Evolutionary conservation across 768 basidiomycete species (phyloP), one percentile per base, ranked within the genome.

Genomic region (Hygrophorus pudorinus): DNA sequence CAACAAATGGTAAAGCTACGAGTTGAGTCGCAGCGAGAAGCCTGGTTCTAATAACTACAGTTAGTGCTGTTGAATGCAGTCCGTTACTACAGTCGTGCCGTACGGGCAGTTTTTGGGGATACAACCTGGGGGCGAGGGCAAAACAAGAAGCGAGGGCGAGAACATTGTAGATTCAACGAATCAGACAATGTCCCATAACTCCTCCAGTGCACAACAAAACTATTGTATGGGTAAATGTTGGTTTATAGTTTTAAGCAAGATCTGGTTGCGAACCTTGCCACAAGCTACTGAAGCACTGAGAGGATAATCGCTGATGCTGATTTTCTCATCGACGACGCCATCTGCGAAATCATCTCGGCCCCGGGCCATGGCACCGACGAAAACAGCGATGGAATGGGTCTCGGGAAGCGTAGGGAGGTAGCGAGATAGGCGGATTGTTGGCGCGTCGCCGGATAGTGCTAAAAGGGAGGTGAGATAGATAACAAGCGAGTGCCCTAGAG

Each of bases 311-410:
- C 88, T 92, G 63, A 99, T 90, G 50, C 88, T 80, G 54, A 98
- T 91, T 68, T 99, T 99, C 65, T 94, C 82, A 58, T 99, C 96
- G 0, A 97, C 86, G 52, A 86, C 69, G 17, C 77, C 84, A 63
- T 99, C 96, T 11, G 96, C 96, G 67, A 99, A 99, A 65, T 94
- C 89, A 53, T 99, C 96, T 41, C 76, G 80, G 9, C 94, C 94
- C 46, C 94, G 73, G 5, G 94, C 94, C 94, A 99, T 99, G 16
- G 94, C 96, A 39, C 94, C 94, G 45, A 99, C 92, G 54, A 97
- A 96, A 44, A 99, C 86, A 13, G 90, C 92, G 43, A 99, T 67
- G 30, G 84, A 83, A 55, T 97, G 90, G 4, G 88, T 86, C 44
- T 82, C 73, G 0, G 93, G 92, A 5, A 98, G 65, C 0, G 81